Evolutionary conservation across 73 alveolate genomes (phyloP).

Genomic region (Blepharisma stoltei): DNA sequence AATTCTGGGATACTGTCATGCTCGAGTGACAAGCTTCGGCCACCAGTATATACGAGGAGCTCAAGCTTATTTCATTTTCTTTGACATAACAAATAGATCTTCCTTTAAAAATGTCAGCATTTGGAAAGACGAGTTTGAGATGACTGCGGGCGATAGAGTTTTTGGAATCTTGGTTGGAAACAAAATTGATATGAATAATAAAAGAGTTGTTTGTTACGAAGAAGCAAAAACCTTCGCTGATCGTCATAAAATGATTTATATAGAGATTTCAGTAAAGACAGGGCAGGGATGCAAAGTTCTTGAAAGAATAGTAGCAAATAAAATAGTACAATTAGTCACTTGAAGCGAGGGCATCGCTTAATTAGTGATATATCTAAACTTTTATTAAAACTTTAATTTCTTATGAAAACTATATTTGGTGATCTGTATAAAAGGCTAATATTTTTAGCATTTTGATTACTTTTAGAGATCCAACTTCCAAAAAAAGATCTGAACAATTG

Average conservation of each 20-base stretch:
- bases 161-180: conserved; percentile 60
- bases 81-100: conserved; percentile 53
- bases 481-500: no score
- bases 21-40: neutral
- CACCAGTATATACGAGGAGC: conserved; percentile 17
- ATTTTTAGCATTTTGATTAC: no score
- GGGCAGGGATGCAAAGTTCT: neutral
- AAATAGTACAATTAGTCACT: no score
- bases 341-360: no score
- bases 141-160: conserved; percentile 53
- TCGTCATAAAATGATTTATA: conserved; percentile 42
- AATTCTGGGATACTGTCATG: conserved; percentile 37
- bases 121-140: conserved; percentile 57
- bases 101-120: conserved; percentile 49
- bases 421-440: no score
- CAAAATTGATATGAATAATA: conserved; percentile 57
- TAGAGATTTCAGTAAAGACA: conserved; percentile 58
- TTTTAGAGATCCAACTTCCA: no score
- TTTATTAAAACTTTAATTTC: no score
- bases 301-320: no score
- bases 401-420: no score
- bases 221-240: conserved; percentile 61
- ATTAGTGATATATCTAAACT: no score
- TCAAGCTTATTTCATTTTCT: conserved; percentile 54
- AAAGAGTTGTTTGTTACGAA: conserved; percentile 39